Evolutionary conservation across 2,329 filamentous ascomycete genomes (phyloP).

Genomic region (Sporothrix luriei): DNA sequence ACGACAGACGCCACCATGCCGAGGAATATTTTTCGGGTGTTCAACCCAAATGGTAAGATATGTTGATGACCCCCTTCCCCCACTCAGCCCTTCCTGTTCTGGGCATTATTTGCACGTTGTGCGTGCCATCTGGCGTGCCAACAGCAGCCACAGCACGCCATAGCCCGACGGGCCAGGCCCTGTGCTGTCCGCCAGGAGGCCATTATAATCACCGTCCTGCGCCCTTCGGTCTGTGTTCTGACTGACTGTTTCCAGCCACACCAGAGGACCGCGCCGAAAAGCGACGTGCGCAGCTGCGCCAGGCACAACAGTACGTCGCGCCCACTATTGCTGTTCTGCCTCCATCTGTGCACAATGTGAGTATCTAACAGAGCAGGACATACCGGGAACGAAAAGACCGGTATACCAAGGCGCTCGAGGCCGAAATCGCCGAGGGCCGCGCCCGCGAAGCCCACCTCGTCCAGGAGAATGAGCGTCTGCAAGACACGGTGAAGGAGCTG

Average conservation of each 20-base stretch:
- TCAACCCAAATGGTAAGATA: constrained; percentile 29
- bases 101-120: too few relatives aligned
- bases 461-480: constrained; percentile 23
- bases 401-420: constrained; percentile 31
- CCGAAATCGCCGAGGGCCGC: constrained; percentile 28
- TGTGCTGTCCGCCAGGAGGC: too few relatives aligned
- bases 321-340: background rate
- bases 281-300: constrained; percentile 30
- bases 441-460: constrained; percentile 21
- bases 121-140: too few relatives aligned
- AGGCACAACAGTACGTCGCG: constrained; percentile 29
- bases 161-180: too few relatives aligned
- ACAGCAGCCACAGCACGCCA: too few relatives aligned
- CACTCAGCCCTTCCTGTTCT: background rate
- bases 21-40: constrained; percentile 31
- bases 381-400: constrained; percentile 32
- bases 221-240: background rate
- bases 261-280: constrained; percentile 28
- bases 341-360: too few relatives aligned
- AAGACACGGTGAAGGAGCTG: constrained; percentile 5
- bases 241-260: background rate
- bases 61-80: background rate
- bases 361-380: constrained; percentile 7
- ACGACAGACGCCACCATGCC: constrained; percentile 17
- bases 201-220: background rate